A percentile compares a stretch with the other conserved stretches of the same genome.
Conservation (phyloP, 129 eudicot species). For the Sambucus nigra region DNA sequence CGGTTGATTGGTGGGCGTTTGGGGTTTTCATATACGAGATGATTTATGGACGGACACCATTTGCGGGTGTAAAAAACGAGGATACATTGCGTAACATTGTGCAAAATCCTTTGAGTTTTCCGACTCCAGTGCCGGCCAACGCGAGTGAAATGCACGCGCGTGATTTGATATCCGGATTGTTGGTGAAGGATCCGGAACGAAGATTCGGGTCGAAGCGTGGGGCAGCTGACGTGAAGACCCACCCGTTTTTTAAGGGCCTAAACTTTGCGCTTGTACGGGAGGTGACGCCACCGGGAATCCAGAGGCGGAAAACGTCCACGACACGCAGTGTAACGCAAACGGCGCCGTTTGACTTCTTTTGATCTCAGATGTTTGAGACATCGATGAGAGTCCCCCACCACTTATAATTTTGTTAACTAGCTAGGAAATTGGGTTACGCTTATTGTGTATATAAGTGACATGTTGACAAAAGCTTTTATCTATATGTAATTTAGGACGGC, state of each 20-base stretch:
- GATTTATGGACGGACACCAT: slow-evolving; percentile 88
- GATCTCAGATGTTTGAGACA: no score
- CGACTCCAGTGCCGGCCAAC: slow-evolving; percentile 28
- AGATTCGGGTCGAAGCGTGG: slow-evolving; percentile 86
- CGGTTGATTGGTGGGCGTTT: slow-evolving; percentile 97
- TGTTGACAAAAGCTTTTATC: no score
- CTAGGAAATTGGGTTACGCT: no score
- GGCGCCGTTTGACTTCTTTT: slow-evolving; percentile 59
- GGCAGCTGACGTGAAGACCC: slow-evolving; percentile 81
- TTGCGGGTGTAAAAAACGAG: slow-evolving; percentile 56
- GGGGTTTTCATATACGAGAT: slow-evolving; percentile 89
- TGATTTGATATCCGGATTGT: slow-evolving; percentile 49
- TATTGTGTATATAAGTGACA: no score
- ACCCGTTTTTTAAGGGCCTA: slow-evolving; percentile 76
- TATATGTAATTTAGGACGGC: no score
- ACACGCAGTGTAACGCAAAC: slow-evolving; percentile 11
- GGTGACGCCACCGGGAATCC: slow-evolving; percentile 41
- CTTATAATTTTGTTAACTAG: no score
- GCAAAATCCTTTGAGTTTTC: slow-evolving; percentile 45
- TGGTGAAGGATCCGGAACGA: slow-evolving; percentile 52
- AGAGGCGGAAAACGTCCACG: slow-evolving; percentile 18
- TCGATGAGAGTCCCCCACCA: no score
- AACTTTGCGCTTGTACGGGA: slow-evolving; percentile 78
- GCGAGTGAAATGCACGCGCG: slow-evolving; percentile 60
- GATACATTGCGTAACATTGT: slow-evolving; percentile 67